phyloP scores from a whole-genome alignment of 495 filamentous ascomycete genomes.

The Aspergillus heteromorphus region DNA sequence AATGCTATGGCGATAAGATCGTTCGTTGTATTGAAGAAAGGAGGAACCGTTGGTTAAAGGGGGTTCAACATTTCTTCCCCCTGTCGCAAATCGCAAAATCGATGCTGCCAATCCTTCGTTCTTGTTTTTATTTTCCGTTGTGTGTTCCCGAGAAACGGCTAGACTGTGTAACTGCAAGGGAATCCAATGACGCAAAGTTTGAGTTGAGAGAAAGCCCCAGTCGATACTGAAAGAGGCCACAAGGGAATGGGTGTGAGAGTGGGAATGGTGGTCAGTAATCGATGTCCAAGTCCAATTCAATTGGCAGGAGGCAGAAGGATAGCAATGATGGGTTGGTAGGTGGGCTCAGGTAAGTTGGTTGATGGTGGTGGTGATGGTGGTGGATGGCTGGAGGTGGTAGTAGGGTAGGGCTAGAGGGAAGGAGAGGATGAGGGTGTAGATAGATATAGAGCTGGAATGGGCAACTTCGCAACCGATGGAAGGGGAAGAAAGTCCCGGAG shows the following conservation, averaged over 20 bases:
- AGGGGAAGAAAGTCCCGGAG: conserved; percentile 6
- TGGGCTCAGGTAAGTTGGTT: no score
- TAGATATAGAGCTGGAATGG: not conserved
- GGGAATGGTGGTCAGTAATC: not conserved
- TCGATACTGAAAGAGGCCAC: not conserved
- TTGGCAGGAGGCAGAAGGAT: not conserved
- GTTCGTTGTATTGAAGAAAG: conserved; percentile 13
- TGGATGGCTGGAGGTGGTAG: not conserved
- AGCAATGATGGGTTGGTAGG: not conserved
- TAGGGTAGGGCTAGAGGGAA: conserved; percentile 4
- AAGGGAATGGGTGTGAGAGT: not conserved
- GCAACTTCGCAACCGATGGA: not conserved
- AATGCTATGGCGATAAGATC: conserved; percentile 21
- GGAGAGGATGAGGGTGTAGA: conserved; percentile 1
- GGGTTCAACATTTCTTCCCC: conserved; percentile 22
- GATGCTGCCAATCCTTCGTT: conserved; percentile 2
- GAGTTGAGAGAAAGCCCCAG: not conserved
- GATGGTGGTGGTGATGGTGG: not conserved
- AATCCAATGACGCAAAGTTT: conserved; percentile 12
- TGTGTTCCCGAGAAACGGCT: conserved; percentile 2
- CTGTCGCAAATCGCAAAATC: conserved; percentile 5
- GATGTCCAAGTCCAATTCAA: not conserved
- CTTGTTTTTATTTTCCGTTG: conserved; percentile 5
- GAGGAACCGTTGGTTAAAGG: conserved; percentile 14
- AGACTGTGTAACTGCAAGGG: conserved; percentile 17